Percentiles rank a stretch among this genome's conserved stretches.
phyloP scores from a whole-genome alignment of 2,329 filamentous ascomycete genomes.

The Blumeriella jaapii region DNA sequence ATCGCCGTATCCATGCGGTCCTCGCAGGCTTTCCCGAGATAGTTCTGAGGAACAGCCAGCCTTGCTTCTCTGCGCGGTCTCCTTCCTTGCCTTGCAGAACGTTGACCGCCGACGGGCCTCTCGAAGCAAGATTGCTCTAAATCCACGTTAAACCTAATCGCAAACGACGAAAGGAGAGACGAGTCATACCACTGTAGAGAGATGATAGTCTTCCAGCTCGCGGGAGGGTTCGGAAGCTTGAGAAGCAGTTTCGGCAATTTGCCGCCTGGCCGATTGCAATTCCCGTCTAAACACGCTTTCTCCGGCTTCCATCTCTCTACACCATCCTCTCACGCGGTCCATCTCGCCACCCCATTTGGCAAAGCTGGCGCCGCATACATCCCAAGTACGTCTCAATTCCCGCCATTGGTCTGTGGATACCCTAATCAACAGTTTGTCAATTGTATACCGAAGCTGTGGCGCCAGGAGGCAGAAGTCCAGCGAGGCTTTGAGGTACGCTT shows the following conservation, averaged over 20 bases:
- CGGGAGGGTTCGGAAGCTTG: constrained; percentile 65
- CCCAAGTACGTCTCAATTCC: constrained; percentile 65
- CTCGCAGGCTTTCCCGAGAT: constrained; percentile 79
- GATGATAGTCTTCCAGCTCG: constrained; percentile 85
- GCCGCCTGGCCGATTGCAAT: constrained; percentile 63
- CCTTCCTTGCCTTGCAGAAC: constrained; percentile 40
- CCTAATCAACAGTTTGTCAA: constrained; percentile 79
- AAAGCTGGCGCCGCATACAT: constrained; percentile 49
- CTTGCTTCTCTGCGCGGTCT: constrained; percentile 63
- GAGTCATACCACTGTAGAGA: constrained; percentile 58
- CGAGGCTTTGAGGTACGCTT: constrained; percentile 79
- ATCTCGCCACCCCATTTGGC: constrained; percentile 66
- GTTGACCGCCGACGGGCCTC: constrained; percentile 46
- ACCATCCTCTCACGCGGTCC: constrained; percentile 86
- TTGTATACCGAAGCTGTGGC: constrained; percentile 69
- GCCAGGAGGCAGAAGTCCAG: constrained; percentile 88
- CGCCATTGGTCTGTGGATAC: constrained; percentile 81
- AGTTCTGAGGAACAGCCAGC: constrained; percentile 80
- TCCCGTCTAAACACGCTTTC: constrained; percentile 76
- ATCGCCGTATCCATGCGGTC: constrained; percentile 80
- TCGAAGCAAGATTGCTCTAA: constrained; percentile 60
- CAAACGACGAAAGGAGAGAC: neutral
- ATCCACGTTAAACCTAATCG: neutral
- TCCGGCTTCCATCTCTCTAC: constrained; percentile 84
- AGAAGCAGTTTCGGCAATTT: constrained; percentile 71